A percentile compares a stretch with the other conserved stretches of the same genome.
phyloP scores from a whole-genome alignment of 1,284 basidiomycete species.

The Microbotryomycetes sp. region DNA sequence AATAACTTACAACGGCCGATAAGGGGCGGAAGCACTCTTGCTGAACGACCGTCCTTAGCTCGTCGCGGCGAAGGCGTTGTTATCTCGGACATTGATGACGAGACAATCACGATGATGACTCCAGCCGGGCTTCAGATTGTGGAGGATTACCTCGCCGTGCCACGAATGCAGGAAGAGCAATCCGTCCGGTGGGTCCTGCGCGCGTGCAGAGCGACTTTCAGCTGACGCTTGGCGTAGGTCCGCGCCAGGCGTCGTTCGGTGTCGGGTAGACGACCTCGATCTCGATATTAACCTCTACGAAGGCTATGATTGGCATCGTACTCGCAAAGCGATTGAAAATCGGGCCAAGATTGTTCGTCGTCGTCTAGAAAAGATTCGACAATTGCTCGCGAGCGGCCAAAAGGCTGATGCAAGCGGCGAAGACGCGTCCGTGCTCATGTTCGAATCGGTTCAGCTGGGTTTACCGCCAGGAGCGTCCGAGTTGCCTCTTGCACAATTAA shows the following conservation, averaged over 20 bases:
- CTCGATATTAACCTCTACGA: slow-evolving; percentile 69
- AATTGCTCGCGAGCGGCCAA: slow-evolving; percentile 88
- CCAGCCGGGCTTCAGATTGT: slow-evolving; percentile 52
- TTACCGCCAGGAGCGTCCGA: slow-evolving; percentile 52
- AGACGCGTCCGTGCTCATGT: slow-evolving; percentile 63
- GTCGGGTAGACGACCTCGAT: slow-evolving; percentile 38
- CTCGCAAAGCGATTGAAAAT: slow-evolving; percentile 76
- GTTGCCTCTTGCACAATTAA: slow-evolving; percentile 63
- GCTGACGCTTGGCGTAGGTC: not conserved
- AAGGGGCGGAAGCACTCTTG: too few species aligned
- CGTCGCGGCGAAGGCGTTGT: slow-evolving; percentile 47
- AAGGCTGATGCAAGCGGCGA: slow-evolving; percentile 73
- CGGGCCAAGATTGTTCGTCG: slow-evolving; percentile 80
- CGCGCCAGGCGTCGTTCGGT: slow-evolving; percentile 10
- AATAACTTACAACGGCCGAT: slow-evolving; percentile 50
- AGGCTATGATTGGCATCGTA: slow-evolving; percentile 87
- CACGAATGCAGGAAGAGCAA: not conserved
- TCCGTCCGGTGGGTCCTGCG: not conserved
- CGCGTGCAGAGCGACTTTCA: not conserved
- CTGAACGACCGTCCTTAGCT: too few species aligned
- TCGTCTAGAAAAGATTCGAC: slow-evolving; percentile 79
- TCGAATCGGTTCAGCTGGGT: slow-evolving; percentile 67
- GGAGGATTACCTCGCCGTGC: slow-evolving; percentile 55
- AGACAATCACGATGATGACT: slow-evolving; percentile 73
- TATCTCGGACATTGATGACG: slow-evolving; percentile 63